These are phyloP conservation scores for Epipyxis sp. DNA, from an alignment of 108 stramenopile genomes.

Conservation along the genomic window DNA sequence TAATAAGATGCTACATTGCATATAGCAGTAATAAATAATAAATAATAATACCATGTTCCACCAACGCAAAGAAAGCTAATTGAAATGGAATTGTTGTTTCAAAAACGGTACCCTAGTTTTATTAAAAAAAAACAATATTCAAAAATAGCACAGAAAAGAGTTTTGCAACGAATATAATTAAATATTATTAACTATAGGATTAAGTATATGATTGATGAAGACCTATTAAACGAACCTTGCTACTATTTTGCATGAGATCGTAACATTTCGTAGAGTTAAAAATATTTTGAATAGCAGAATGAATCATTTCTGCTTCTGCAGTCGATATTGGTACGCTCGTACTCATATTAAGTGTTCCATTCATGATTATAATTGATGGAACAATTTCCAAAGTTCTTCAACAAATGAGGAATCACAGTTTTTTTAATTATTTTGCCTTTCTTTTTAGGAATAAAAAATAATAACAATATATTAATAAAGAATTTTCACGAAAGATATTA, in stretches of 20 bases:
- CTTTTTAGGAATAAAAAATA: no score
- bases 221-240: neutral
- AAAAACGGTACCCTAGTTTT: constrained; percentile 6
- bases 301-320: no score
- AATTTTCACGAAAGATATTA: no score
- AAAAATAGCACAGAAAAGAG: neutral
- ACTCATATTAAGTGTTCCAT: no score
- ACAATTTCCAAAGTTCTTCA: no score
- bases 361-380: no score
- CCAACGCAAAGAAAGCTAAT: constrained; percentile 22
- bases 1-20: neutral
- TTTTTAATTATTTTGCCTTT: no score
- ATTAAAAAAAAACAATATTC: neutral
- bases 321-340: no score
- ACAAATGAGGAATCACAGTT: no score
- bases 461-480: no score
- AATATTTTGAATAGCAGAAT: neutral
- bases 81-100: constrained; percentile 30
- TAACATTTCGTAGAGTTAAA: neutral
- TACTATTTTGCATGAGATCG: neutral
- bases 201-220: neutral
- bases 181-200: neutral
- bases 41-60: constrained; percentile 15
- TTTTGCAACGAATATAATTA: no score
- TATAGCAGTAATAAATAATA: neutral